Percentiles rank a stretch among this genome's conserved stretches.
These are phyloP conservation scores for Mycocentrospora acerina DNA, from an alignment of 2,329 filamentous ascomycete species.

Conservation along the genomic window DNA sequence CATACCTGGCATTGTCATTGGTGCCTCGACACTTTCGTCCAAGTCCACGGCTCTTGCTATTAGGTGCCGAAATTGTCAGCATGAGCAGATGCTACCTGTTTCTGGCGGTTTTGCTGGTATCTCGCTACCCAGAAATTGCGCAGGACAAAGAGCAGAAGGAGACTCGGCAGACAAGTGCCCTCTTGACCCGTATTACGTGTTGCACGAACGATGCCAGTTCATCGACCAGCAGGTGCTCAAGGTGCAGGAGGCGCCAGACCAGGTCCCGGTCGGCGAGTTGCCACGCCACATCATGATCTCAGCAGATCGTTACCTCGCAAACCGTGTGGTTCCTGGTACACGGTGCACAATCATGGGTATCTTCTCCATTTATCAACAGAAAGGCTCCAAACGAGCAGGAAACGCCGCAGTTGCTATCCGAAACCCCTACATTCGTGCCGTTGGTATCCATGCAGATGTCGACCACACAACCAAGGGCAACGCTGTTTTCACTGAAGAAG, in stretches of 20 bases:
- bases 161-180: slow-evolving; percentile 77
- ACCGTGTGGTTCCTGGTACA: slow-evolving; percentile 91
- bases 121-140: slow-evolving; percentile 78
- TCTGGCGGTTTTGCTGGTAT: slow-evolving; percentile 86
- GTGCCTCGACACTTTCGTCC: slow-evolving; percentile 92
- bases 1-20: slow-evolving; percentile 96
- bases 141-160: slow-evolving; percentile 61
- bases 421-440: slow-evolving; percentile 89
- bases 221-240: slow-evolving; percentile 99
- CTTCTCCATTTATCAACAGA: slow-evolving; percentile 96
- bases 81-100: slow-evolving; percentile 69
- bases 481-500: slow-evolving; percentile 84
- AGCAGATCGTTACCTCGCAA: slow-evolving; percentile 93
- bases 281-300: slow-evolving; percentile 93
- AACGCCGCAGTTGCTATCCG: slow-evolving; percentile 88
- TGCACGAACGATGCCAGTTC: slow-evolving; percentile 91
- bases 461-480: slow-evolving; percentile 87
- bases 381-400: slow-evolving; percentile 74
- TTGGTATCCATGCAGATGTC: slow-evolving; percentile 87
- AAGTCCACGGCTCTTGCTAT: slow-evolving; percentile 87
- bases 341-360: slow-evolving; percentile 95
- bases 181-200: slow-evolving; percentile 91
- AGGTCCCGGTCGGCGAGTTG: slow-evolving; percentile 94
- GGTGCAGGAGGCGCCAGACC: slow-evolving; percentile 93
- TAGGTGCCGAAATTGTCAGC: slow-evolving; percentile 82